Percentiles rank a stretch among this genome's conserved stretches.
These are phyloP conservation scores for Phytopythium ostracodes DNA, from an alignment of 352 stramenopile genomes.

Conservation along the genomic window DNA sequence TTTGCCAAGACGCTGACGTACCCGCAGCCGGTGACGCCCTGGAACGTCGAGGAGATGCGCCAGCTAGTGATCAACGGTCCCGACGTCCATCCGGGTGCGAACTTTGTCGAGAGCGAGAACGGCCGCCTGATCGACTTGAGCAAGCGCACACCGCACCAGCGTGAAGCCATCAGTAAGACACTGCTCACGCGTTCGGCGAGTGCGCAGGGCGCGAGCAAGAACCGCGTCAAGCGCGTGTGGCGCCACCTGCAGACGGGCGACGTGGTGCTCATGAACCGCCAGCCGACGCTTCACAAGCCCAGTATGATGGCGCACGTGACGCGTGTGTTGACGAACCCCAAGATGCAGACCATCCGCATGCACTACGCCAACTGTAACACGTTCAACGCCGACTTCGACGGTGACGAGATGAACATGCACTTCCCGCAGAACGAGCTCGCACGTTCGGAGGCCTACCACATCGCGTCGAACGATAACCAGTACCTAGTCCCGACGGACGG, in stretches of 20 bases:
- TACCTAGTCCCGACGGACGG: slow-evolving; percentile 98
- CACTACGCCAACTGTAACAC: slow-evolving; percentile 99
- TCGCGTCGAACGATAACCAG: slow-evolving; percentile 97
- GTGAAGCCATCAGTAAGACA: slow-evolving; percentile 94
- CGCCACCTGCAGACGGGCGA: slow-evolving; percentile 97
- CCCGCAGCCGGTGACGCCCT: slow-evolving; percentile 96
- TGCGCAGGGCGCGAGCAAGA: slow-evolving; percentile 74
- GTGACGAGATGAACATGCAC: slow-evolving; percentile 99
- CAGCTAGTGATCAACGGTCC: slow-evolving; percentile 95
- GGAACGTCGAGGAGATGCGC: slow-evolving; percentile 97
- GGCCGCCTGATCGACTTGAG: slow-evolving; percentile 93
- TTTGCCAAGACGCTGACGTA: slow-evolving; percentile 99
- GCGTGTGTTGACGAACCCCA: slow-evolving; percentile 94
- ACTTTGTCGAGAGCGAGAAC: slow-evolving; percentile 96
- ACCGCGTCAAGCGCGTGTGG: slow-evolving; percentile 95
- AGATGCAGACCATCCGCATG: slow-evolving; percentile 99
- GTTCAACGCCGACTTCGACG: slow-evolving; percentile 99
- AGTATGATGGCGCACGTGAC: slow-evolving; percentile 99
- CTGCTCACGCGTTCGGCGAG: slow-evolving; percentile 89
- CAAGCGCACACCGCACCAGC: slow-evolving; percentile 91
- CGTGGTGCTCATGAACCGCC: slow-evolving; percentile 98
- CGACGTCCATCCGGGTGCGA: slow-evolving; percentile 95
- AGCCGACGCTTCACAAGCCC: slow-evolving; percentile 99
- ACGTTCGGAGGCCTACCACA: slow-evolving; percentile 96
- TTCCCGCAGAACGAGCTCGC: slow-evolving; percentile 99